phyloP scores from a whole-genome alignment of 257 asterid genomes.

The Lycium barbarum region DNA sequence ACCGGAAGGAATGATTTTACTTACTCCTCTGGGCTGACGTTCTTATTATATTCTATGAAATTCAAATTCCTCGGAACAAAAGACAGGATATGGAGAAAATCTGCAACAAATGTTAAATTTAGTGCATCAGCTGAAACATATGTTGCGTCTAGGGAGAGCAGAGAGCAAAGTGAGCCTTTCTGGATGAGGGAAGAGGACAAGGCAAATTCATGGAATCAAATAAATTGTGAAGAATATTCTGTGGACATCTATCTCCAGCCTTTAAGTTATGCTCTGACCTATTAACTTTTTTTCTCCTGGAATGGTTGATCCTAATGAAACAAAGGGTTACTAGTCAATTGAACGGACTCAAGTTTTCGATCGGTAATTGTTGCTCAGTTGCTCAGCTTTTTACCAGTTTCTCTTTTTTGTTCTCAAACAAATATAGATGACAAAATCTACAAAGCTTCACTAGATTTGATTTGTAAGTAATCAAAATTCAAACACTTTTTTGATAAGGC shows the following conservation, averaged over 20 bases:
- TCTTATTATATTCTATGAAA: slow-evolving; percentile 42
- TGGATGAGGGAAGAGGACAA: neutral
- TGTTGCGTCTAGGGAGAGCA: neutral
- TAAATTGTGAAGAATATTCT: neutral
- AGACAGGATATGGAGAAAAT: slow-evolving; percentile 52
- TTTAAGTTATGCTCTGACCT: neutral
- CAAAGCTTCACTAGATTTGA: neutral
- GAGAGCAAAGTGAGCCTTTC: slow-evolving; percentile 7
- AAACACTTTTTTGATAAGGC: too few species aligned
- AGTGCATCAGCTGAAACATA: neutral
- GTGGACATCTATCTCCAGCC: neutral
- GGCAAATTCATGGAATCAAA: neutral
- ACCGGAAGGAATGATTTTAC: neutral
- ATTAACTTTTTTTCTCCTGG: neutral
- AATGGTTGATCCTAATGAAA: neutral
- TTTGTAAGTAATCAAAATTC: neutral
- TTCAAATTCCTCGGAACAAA: slow-evolving; percentile 48
- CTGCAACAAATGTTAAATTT: slow-evolving; percentile 33
- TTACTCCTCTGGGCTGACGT: slow-evolving; percentile 42
- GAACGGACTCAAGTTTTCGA: neutral
- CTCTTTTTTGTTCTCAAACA: neutral
- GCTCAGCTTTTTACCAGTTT: neutral
- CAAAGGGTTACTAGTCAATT: neutral
- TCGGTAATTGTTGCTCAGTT: neutral
- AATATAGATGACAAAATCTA: neutral